These are phyloP conservation scores for Tetrahymena malaccensis DNA, from an alignment of 73 alveolate species.

Conservation along the genomic window DNA sequence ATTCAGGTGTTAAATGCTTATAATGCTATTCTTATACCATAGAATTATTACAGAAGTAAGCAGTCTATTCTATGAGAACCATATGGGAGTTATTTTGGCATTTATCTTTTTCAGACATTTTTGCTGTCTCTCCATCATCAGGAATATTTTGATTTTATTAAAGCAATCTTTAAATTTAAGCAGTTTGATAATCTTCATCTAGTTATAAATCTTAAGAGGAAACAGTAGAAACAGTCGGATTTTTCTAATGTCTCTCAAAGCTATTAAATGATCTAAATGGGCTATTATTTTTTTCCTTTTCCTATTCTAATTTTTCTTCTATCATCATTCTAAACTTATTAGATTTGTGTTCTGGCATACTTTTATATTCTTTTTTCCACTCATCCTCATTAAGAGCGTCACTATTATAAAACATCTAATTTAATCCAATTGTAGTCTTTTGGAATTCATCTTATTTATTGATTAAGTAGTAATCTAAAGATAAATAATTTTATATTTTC, in stretches of 20 bases:
- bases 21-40: not conserved
- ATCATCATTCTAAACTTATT: not conserved
- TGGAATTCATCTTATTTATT: not conserved
- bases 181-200: not conserved
- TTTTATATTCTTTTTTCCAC: not conserved
- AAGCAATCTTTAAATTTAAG: not conserved
- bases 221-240: not conserved
- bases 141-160: not conserved
- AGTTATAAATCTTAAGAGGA: not conserved
- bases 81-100: not conserved
- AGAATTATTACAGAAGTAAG: not conserved
- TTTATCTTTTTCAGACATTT: not conserved
- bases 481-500: not conserved
- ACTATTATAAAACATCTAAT: not conserved
- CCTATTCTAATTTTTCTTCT: not conserved
- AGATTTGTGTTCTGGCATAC: not conserved
- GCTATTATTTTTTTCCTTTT: not conserved
- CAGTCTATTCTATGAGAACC: not conserved
- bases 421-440: not conserved
- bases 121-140: not conserved
- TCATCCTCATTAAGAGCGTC: not conserved
- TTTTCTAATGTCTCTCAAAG: not conserved
- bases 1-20: not conserved
- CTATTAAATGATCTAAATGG: not conserved
- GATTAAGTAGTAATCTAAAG: not conserved